phyloP scores from a whole-genome alignment of 805 yeast genomes.

The Komagataella pastoris region DNA sequence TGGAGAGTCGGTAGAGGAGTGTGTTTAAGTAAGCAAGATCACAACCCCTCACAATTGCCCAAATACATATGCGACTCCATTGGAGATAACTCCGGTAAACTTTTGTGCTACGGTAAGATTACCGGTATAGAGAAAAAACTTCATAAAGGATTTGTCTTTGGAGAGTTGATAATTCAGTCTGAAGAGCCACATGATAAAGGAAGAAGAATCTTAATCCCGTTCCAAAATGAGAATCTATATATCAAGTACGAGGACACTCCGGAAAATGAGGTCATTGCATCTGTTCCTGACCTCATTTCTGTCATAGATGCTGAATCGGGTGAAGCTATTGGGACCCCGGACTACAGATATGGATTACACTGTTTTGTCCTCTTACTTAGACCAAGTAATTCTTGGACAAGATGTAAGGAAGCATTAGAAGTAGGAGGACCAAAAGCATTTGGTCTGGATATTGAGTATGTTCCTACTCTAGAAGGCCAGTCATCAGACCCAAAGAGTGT shows the following conservation, averaged over 20 bases:
- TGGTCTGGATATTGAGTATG: constrained; percentile 20
- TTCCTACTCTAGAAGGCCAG: constrained; percentile 10
- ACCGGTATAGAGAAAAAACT: constrained; percentile 26
- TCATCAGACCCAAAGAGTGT: constrained; percentile 20
- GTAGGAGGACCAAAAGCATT: constrained; percentile 29
- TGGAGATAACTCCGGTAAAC: constrained; percentile 19
- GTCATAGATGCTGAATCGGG: constrained; percentile 28
- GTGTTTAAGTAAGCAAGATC: constrained; percentile 19
- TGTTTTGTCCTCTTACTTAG: constrained; percentile 29
- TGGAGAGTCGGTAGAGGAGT: constrained; percentile 37
- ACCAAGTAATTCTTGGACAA: constrained; percentile 22
- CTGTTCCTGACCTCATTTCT: constrained; percentile 33
- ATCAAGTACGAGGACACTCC: constrained; percentile 13
- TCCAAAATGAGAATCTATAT: constrained; percentile 32
- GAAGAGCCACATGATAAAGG: constrained; percentile 3
- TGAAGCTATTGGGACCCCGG: constrained; percentile 35
- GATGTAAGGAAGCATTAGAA: constrained; percentile 19
- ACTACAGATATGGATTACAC: constrained; percentile 28
- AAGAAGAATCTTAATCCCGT: constrained; percentile 22
- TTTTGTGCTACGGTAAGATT: constrained; percentile 27
- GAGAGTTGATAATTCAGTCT: constrained; percentile 22
- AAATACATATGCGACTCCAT: neutral
- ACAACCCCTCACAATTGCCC: neutral
- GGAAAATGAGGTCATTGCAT: constrained; percentile 18
- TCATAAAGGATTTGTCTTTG: constrained; percentile 29